Evolutionary conservation across 2,329 filamentous ascomycete species (phyloP), one percentile per base, ranked within the genome.

Genomic region (Ophiobolus disseminans): DNA sequence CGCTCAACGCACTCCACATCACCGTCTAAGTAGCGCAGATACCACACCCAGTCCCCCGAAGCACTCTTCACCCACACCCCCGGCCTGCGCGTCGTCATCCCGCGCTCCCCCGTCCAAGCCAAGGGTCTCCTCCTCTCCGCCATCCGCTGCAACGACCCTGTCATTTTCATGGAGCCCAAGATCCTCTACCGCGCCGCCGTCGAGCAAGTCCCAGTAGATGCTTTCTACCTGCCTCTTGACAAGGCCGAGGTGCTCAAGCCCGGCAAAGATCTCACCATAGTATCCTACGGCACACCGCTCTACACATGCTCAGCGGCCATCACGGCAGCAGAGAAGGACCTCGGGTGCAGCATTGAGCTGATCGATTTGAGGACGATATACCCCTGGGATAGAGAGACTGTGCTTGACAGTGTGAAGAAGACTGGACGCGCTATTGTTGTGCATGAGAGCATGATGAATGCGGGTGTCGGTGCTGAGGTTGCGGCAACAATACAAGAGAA

Each of bases 151-250:
- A 90, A 91, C 53, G 92, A 97, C 70, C 92, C 92, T 0, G 90
- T 93, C 54, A 79, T 97, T 43, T 96, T 97, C 74, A 86, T 97
- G 86, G 92, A 97, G 71, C 92, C 92, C 35, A 97, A 97, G 76
- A 89, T 94, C 37, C 78, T 97, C 10, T 97, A 97, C 73, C 87
- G 92, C 16, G 91, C 92, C 0, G 90, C 92, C 0, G 90, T 96
- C 21, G 92, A 97, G 73, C 90, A 96, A 71, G 92, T 97, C 1
- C 92, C 92, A 0, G 83, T 86, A 1, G 87, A 85, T 17, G 78
- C 89, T 3, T 97, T 94, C 70, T 85, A 86, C n/a, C 81, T 97
- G 11, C 91, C 91, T 0, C 79, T 97, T 9, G 90, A 87, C 62
- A 93, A 90, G 70, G 92, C 92, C 0, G 91, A 97, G 69, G 75